Base-by-base conservation (phyloP, 208 protist genomes). In the Phytomonas serpens region DNA sequence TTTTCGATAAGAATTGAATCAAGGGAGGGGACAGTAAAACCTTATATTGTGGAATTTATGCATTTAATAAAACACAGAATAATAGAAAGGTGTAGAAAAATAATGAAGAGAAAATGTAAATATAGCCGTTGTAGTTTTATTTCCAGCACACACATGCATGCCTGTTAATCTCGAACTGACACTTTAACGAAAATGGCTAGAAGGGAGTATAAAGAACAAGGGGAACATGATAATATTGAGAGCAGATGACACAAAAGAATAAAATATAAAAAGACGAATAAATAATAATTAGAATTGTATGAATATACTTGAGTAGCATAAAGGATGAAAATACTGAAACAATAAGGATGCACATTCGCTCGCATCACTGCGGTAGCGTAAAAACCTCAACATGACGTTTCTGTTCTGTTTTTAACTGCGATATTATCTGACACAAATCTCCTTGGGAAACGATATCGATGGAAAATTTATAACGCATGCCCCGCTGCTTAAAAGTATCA, bases 71-170 rank as follows among this genome's bases (percentile, higher is more conserved):
- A 74, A 4, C 47, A 11, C 13, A 74, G 13, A 64, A 61, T 30
- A 61, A 69, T 37, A 61, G 70, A 69, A 71, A 38, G 40, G 34
- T 16, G 40, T 62, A 75, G 13, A 32, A 68, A 72, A 29, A 64
- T 36, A 74, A 71, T 57, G 61, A 7, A 10, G 57, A 67, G 47
- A 72, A 36, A 23, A 77, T 0, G 42, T 42, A 78, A 61, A 61
- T 32, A n/a, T n/a, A 64, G 3, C 19, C 68, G 38, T 29, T 19
- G 9, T 13, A 23, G 3, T 38, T 19, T 19, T 65, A 16, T 42
- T 11, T 13, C 9, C 32, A 64, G 30, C 61, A 64, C 61, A 27
- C 61, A n/a, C 19, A 64, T n/a, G 19, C 61, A 23, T n/a, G 42
- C 57, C 27, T 23, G 1, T 69, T 3, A 63, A 72, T 14, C 38